Base-by-base conservation (phyloP, 441 rosid genomes). In the Mallotus repandus region DNA sequence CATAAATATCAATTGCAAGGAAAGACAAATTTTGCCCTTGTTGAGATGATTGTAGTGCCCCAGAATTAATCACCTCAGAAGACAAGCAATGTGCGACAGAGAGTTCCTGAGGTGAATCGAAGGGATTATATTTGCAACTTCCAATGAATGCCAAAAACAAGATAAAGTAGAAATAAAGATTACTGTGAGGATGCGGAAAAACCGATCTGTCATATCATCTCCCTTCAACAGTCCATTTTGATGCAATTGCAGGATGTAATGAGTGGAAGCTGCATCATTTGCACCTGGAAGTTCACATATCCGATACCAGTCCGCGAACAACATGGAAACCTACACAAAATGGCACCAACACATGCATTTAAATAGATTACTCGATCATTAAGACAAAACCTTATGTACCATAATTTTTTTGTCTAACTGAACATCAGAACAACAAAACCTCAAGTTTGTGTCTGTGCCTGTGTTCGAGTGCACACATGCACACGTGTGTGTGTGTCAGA, bases 81-180 rank as follows among this genome's bases (percentile, higher is more conserved):
- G 96, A 81, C 67, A 93, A 79, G 83, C 97, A 93, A 85, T 96
- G 97, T 71, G 88, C 81, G 72, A 96, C 99, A 78, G 98, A 87
- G 61, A 93, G 79, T 79, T 94, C 96, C 99, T 96, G 81, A 69
- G 62, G 72, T 29, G 35, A 35, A 52, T 29, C 32, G 52, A 57
- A 79, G 21, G 70, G 38, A 75, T 15, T 72, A 66, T 66, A 73
- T 29, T 68, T 66, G 53, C 35, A 68, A 69, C 38, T 52, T 69
- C 38, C 38, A 72, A 25, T 43, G 70, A 63, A 11, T 54, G 74
- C 58, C 45, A 46, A 25, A 22, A 45, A 43, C 45, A 71, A 43
- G 4, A 21, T 53, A 54, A 71, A 57, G n/a, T 32, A 62, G 62
- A 49, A 19, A 56, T 21, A 49, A 68, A 22, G 72, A 76, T 77